Base-by-base conservation (phyloP, 2,329 filamentous ascomycete genomes). In the Cyclaneusma minus region DNA sequence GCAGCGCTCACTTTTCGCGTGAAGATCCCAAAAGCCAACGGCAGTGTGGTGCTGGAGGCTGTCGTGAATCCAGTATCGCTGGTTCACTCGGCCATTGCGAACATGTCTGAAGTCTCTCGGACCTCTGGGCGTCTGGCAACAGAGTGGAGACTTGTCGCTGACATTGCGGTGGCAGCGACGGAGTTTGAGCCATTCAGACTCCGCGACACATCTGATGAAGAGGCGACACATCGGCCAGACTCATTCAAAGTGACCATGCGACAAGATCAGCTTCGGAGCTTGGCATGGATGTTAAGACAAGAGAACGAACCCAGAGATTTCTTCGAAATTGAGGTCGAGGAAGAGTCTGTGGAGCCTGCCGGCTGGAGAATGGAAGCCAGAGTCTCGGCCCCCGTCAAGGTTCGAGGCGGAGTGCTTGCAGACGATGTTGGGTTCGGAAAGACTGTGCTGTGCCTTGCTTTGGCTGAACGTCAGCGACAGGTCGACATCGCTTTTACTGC, bases 341-440 rank as follows among this genome's bases (percentile, higher is more conserved):
- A 78, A 41, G 58, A 56, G 3, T 32, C 57, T 2, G 41, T 72
- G 8, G 38, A 51, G 0, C 41, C 54, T 13, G 40, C 73, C 16
- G 55, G 60, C 7, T 76, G 68, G 64, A 59, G 64, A 30, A 57
- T 59, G 3, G 70, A 75, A 41, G 68, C 54, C 2, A 48, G 45
- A n/a, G 62, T 58, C n/a, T 37, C 56, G 31, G 42, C 52, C 18
- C 13, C 44, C n/a, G 25, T 52, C 27, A 18, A 32, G 16, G 34
- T 72, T 21, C 58, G 56, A 11, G 72, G 73, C 8, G 73, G 72
- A 4, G 55, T 78, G 11, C 52, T 76, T 17, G 70, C 70, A 3
- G 69, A 76, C 38, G 56, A 67, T 22, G 68, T 75, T 17, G 71
- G 68, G 0, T 78, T 72, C 39, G 74, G 74, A 0, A 79, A 80